Base-by-base conservation (phyloP, 139 green algal species). In the Auxenochlorella pyrenoidosa region DNA sequence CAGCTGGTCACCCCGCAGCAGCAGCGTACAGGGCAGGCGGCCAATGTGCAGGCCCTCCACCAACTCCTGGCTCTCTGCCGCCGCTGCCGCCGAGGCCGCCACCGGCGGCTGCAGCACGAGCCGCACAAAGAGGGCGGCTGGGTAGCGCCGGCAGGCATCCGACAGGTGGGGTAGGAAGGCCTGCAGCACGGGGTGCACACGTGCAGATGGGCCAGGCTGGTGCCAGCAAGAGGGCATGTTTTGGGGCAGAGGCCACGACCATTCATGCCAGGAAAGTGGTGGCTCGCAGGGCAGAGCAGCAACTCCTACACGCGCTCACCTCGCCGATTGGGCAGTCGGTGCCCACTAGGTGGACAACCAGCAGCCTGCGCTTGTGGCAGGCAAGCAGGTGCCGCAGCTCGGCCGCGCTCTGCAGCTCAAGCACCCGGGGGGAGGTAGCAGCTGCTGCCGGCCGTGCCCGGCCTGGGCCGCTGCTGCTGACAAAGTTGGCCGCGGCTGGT, bases 1-100 rank as follows among this genome's bases (percentile, higher is more conserved):
- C 75, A 82, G 44, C 75, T 82, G 44, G 28, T 63, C 24, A 13
- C 75, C 75, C 15, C 44, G 44, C 75, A 82, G 51, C 44, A 82
- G 75, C 75, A 82, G 75, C 22, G 44, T 66, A 44, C 75, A 82
- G 44, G 75, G 75, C 75, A 82, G 75, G 3, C 8, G 12, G 8
- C 30, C 44, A 30, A 82, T n/a, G 30, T 40, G 19, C 44, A 82
- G 75, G 10, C 75, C 75, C 75, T 65, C 44, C 30, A 82, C 30
- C 32, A 82, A 44, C 44, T 65, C 44, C 32, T 38, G 16, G 41
- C 32, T 21, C 24, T 43, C 44, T 1, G 75, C 41, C 2, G 44
- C 18, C 41, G 26, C 44, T 38, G 73, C 73, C 43, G 75, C 72
- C 1, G 38, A 36, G 18, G 36, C 75, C 30, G 15, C 75, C 32